Conservation (phyloP, 2,329 filamentous ascomycete genomes). For the Sclerotinia subarctica region DNA sequence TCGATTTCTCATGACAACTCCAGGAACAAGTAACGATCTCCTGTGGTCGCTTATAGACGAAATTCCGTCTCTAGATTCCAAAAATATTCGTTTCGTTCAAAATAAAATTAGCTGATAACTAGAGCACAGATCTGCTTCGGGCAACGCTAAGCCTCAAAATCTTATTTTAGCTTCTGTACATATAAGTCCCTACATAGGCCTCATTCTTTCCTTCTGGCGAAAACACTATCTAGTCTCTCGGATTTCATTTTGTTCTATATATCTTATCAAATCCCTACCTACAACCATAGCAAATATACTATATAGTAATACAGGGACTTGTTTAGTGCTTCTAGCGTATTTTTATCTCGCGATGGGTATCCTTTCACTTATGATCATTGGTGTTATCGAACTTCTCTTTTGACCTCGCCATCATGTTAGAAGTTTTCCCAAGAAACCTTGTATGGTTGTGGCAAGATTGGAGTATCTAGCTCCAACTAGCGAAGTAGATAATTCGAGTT, state of each 20-base stretch:
- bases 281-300: conserved; percentile 1
- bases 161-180: conserved; percentile 44
- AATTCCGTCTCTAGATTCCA: conserved; percentile 34
- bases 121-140: neutral
- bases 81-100: conserved; percentile 29
- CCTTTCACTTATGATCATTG: conserved; percentile 2
- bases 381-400: neutral
- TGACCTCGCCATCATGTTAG: neutral
- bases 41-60: conserved; percentile 44
- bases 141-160: conserved; percentile 37
- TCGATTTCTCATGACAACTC: conserved; percentile 42
- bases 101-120: neutral
- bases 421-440: neutral
- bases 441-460: neutral
- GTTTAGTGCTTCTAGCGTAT: neutral
- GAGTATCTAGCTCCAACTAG: neutral
- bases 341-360: conserved; percentile 6
- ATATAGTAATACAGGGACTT: neutral
- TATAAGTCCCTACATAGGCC: conserved; percentile 47
- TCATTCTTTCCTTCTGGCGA: conserved; percentile 41
- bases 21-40: conserved; percentile 43
- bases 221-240: conserved; percentile 37
- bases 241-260: no score
- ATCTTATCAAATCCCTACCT: neutral
- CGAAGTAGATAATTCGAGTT: no score